These are phyloP conservation scores for Neopestalotiopsis rosae DNA, from an alignment of 2,329 filamentous ascomycete species.

Conservation along the genomic window DNA sequence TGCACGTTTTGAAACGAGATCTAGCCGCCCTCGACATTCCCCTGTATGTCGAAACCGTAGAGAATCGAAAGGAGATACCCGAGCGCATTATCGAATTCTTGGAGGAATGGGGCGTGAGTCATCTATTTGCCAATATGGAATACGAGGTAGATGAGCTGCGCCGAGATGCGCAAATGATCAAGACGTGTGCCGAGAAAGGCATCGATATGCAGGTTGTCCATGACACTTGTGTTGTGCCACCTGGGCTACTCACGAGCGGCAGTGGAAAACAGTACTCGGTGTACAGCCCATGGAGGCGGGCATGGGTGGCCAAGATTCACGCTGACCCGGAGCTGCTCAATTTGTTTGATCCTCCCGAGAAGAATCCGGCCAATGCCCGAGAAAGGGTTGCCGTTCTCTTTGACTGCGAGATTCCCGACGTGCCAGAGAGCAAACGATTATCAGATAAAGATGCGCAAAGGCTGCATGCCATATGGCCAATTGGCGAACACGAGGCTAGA, in stretches of 20 bases:
- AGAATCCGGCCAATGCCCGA: slow-evolving; percentile 58
- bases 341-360: slow-evolving; percentile 59
- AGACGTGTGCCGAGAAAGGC: slow-evolving; percentile 62
- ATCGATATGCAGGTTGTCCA: slow-evolving; percentile 75
- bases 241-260: slow-evolving; percentile 70
- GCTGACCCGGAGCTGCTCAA: slow-evolving; percentile 71
- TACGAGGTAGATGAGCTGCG: slow-evolving; percentile 92
- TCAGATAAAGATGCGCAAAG: slow-evolving; percentile 62
- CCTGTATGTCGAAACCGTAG: slow-evolving; percentile 74
- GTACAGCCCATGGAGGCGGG: slow-evolving; percentile 80
- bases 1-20: slow-evolving; percentile 69
- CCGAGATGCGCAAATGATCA: slow-evolving; percentile 72
- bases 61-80: slow-evolving; percentile 67
- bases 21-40: slow-evolving; percentile 77
- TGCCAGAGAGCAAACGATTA: slow-evolving; percentile 68
- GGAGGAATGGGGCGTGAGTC: slow-evolving; percentile 73
- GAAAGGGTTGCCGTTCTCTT: slow-evolving; percentile 50
- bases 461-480: slow-evolving; percentile 69
- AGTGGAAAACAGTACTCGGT: slow-evolving; percentile 82
- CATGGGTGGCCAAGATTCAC: slow-evolving; percentile 78
- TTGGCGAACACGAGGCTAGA: slow-evolving; percentile 75
- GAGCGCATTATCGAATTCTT: slow-evolving; percentile 68
- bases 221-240: slow-evolving; percentile 83
- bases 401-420: slow-evolving; percentile 61
- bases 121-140: slow-evolving; percentile 84